A percentile compares a stretch with the other conserved stretches of the same genome.
phyloP scores from a whole-genome alignment of 495 filamentous ascomycete genomes.

The Pyronema domesticum region DNA sequence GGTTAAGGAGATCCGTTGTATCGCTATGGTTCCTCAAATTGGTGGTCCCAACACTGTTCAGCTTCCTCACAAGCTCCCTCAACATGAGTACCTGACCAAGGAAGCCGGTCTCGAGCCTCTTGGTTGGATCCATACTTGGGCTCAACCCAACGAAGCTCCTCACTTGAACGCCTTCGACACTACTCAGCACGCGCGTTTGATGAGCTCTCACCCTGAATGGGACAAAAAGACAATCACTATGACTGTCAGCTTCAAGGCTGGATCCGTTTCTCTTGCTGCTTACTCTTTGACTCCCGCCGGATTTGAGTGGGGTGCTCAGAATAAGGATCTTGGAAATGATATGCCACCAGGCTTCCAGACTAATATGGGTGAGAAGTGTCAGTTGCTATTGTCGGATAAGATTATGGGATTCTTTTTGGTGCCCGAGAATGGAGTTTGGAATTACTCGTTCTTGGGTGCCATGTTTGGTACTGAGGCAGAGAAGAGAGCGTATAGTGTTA shows the following conservation, averaged over 20 bases:
- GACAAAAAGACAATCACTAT: constrained; percentile 92
- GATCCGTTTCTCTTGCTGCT: constrained; percentile 82
- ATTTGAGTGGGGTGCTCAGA: constrained; percentile 95
- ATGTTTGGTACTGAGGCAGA: constrained; percentile 61
- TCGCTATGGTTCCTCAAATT: constrained; percentile 95
- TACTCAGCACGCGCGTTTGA: constrained; percentile 76
- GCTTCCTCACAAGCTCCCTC: constrained; percentile 75
- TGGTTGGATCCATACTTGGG: constrained; percentile 88
- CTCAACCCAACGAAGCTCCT: constrained; percentile 69
- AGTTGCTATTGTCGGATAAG: constrained; percentile 76
- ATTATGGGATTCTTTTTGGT: constrained; percentile 91
- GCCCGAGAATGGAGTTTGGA: constrained; percentile 82
- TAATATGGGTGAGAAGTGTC: constrained; percentile 85
- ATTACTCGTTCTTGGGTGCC: constrained; percentile 94
- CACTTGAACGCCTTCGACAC: constrained; percentile 94
- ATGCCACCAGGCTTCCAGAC: constrained; percentile 87
- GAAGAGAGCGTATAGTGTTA: constrained; percentile 77
- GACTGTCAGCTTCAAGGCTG: constrained; percentile 96
- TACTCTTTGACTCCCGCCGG: constrained; percentile 82
- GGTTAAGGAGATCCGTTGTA: constrained; percentile 89
- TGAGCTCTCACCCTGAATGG: constrained; percentile 68
- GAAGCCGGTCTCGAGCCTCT: constrained; percentile 56
- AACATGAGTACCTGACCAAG: constrained; percentile 75
- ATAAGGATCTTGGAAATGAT: constrained; percentile 79
- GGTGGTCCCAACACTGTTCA: constrained; percentile 85